Base-by-base conservation (phyloP, 2,329 filamentous ascomycete genomes). In the Fusarium cyanostomum region DNA sequence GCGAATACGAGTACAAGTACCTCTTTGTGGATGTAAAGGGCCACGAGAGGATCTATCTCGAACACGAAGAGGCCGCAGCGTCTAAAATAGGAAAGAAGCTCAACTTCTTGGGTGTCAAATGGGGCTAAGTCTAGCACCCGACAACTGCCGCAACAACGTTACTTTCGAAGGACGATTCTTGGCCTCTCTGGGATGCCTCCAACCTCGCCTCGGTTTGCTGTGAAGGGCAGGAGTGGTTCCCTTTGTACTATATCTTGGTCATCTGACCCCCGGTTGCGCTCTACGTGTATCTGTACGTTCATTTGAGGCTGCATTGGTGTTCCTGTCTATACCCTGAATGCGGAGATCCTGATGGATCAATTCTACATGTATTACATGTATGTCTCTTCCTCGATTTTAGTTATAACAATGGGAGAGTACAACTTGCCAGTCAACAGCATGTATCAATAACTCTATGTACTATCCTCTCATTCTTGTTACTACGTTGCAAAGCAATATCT, bases 11-110 rank as follows among this genome's bases (percentile, higher is more conserved):
- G 69, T 97, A 97, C 77, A 87, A 89, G 72, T 88, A 92, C 72
- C 81, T 98, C 37, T 91, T 88, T 49, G 74, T 98, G 42, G 93
- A 97, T 75, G 86, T 96, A 24, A 89, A 85, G 68, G 92, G 92
- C 1, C 84, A 89, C 45, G 80, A 83, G 52, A 80, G 87, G 56
- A 82, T 91, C 49, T 90, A 88, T 64, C 79, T 92, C 13, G 88
- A 91, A 72, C 86, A 88, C 52, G 81, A 82, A 31, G 84, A 87
- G 33, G 75, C 78, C 1, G 71, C 75, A 12, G 43, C 69, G 9
- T 66, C 74, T n/a, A 68, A 67, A 10, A 70, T 66, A 5, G 77
- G 75, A 7, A 82, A 81, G 57, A 79, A 78, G 52, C 76, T 83
- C 35, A 88, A 80, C 64, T 75, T 90, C 41, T 87, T 90, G 67